Percentiles rank a stretch among this genome's conserved stretches.
These are phyloP conservation scores for Fusarium sp. DNA, from an alignment of 2,329 filamentous ascomycete species.

Conservation along the genomic window DNA sequence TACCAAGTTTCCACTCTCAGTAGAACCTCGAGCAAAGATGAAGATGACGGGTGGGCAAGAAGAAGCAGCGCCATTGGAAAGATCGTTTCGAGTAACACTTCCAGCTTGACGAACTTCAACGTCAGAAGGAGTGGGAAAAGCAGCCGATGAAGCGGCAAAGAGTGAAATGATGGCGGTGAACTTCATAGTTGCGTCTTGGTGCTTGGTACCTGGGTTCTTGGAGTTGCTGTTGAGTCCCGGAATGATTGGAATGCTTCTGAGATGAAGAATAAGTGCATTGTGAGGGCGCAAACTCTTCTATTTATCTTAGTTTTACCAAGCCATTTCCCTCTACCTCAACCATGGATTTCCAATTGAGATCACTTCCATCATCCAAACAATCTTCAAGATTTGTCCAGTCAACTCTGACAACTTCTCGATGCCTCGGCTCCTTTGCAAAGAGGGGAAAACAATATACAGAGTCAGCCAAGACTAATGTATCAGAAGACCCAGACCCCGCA, in stretches of 20 bases:
- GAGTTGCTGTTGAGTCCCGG: background rate
- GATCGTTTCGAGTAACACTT: conserved; percentile 44
- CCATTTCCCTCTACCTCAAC: rapidly evolving
- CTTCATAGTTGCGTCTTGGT: conserved; percentile 29
- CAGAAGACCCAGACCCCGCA: conserved; percentile 26
- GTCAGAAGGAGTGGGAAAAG: conserved; percentile 13
- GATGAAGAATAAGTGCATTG: background rate
- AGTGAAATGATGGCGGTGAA: conserved; percentile 24
- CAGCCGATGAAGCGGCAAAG: conserved; percentile 19
- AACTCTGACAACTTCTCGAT: background rate
- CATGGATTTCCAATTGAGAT: rapidly evolving
- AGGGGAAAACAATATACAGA: conserved; percentile 16
- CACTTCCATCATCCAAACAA: background rate
- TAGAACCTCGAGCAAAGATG: conserved; percentile 56
- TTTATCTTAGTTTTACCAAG: conserved; percentile 3
- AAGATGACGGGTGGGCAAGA: conserved; percentile 54
- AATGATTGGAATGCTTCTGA: conserved; percentile 7
- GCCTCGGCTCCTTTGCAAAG: conserved; percentile 7
- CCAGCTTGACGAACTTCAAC: conserved; percentile 36
- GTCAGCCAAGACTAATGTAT: background rate
- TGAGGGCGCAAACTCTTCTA: background rate
- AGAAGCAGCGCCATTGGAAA: conserved; percentile 45
- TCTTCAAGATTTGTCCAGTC: background rate
- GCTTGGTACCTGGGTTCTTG: no score
- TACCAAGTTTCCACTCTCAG: conserved; percentile 56